Evolutionary conservation across 768 basidiomycete species (phyloP).

Genomic region (Pleurotus djamor): DNA sequence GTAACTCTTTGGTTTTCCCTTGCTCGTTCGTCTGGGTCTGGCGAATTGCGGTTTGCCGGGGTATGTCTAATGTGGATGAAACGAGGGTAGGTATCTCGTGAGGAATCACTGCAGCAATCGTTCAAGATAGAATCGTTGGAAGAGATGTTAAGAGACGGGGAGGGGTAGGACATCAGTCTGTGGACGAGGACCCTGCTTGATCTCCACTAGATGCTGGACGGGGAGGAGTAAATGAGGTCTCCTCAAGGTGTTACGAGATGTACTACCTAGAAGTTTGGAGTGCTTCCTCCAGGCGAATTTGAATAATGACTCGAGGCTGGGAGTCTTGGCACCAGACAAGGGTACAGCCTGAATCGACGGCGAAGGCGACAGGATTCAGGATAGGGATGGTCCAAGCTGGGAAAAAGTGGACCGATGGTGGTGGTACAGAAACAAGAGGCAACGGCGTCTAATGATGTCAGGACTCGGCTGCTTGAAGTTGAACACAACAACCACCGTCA

Average conservation of each 20-base stretch:
- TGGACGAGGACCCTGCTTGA: not conserved
- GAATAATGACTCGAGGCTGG: no score
- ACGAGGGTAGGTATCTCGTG: slow-evolving; percentile 1
- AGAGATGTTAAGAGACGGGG: slow-evolving; percentile 3
- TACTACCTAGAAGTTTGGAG: not conserved
- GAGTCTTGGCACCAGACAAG: no score
- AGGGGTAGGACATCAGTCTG: not conserved
- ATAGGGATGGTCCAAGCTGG: no score
- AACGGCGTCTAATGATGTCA: no score
- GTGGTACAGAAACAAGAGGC: no score
- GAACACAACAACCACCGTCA: no score
- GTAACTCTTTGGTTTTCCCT: not conserved
- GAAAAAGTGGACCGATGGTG: no score
- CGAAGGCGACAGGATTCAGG: no score
- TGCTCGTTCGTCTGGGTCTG: not conserved
- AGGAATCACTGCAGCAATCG: slow-evolving; percentile 5
- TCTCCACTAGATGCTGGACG: not conserved
- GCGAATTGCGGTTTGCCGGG: not conserved
- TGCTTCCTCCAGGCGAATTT: no score
- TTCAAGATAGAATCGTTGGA: slow-evolving; percentile 6
- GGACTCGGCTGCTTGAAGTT: no score
- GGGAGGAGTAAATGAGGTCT: not conserved
- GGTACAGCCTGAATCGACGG: no score
- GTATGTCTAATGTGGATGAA: not conserved
- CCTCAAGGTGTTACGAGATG: slow-evolving; percentile 1